Evolutionary conservation across 805 yeast genomes (phyloP).

Genomic region (Suhomyces kilbournensis): DNA sequence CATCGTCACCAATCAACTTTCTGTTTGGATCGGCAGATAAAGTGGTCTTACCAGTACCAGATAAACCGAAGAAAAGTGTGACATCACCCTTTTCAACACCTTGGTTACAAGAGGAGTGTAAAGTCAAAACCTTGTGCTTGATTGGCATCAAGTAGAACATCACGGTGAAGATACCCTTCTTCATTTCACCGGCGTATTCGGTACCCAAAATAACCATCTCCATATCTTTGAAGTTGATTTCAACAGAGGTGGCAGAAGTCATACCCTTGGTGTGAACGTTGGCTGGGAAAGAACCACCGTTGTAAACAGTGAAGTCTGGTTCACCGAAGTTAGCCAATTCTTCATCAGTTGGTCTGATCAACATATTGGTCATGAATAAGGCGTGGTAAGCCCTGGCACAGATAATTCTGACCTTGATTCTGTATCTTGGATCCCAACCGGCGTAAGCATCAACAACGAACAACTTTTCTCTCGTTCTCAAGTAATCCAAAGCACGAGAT

Average conservation of each 20-base stretch:
- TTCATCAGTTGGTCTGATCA: slow-evolving; percentile 89
- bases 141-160: slow-evolving; percentile 99
- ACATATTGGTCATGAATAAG: slow-evolving; percentile 95
- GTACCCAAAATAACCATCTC: slow-evolving; percentile 99
- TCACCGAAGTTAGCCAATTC: slow-evolving; percentile 89
- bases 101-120: slow-evolving; percentile 94
- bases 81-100: slow-evolving; percentile 81
- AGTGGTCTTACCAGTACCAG: slow-evolving; percentile 98
- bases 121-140: slow-evolving; percentile 82
- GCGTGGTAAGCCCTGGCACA: slow-evolving; percentile 99
- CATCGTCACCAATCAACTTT: slow-evolving; percentile 94
- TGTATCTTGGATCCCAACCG: slow-evolving; percentile 98
- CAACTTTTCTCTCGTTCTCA: slow-evolving; percentile 91
- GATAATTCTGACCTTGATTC: slow-evolving; percentile 91
- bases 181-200: slow-evolving; percentile 99
- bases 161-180: slow-evolving; percentile 97
- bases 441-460: slow-evolving; percentile 96
- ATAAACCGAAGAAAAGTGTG: slow-evolving; percentile 91
- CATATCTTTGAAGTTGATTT: slow-evolving; percentile 94
- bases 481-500: slow-evolving; percentile 94
- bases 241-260: slow-evolving; percentile 95
- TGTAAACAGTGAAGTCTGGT: slow-evolving; percentile 97
- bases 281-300: slow-evolving; percentile 99
- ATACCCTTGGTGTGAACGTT: slow-evolving; percentile 93
- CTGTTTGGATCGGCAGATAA: slow-evolving; percentile 95